Evolutionary conservation across 202 grass and related monocot species (phyloP).

Genomic region (Dendrocalamus latiflorus): DNA sequence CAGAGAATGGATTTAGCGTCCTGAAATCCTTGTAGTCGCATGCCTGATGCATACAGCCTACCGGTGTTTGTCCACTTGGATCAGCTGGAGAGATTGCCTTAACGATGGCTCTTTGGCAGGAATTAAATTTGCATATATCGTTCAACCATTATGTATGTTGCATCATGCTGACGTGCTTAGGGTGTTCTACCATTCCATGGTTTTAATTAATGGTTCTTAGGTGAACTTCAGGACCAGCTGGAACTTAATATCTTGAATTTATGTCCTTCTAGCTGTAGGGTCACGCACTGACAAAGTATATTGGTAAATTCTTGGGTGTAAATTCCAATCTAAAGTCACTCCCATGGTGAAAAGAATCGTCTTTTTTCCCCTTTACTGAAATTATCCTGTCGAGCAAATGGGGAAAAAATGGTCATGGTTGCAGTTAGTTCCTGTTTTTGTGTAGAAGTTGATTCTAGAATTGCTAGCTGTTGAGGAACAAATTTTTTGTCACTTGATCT

Average conservation of each 20-base stretch:
- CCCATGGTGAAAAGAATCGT: neutral
- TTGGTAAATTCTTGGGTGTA: neutral
- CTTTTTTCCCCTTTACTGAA: neutral
- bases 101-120: neutral
- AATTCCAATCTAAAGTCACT: neutral
- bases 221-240: neutral
- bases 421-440: neutral
- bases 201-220: neutral
- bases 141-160: neutral
- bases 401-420: neutral
- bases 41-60: conserved; percentile 14
- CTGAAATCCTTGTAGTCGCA: neutral
- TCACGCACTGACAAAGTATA: neutral
- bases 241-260: neutral
- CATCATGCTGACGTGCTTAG: neutral
- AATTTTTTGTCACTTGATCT: neutral
- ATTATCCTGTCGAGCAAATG: neutral
- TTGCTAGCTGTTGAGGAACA: neutral
- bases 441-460: neutral
- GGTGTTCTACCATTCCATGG: neutral
- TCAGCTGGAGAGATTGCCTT: neutral
- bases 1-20: neutral
- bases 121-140: neutral
- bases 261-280: neutral
- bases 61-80: conserved; percentile 19